Percentiles rank a stretch among this genome's conserved stretches.
These are phyloP conservation scores for Aaosphaeria pasadenensis DNA, from an alignment of 2,329 filamentous ascomycete genomes.

Conservation along the genomic window DNA sequence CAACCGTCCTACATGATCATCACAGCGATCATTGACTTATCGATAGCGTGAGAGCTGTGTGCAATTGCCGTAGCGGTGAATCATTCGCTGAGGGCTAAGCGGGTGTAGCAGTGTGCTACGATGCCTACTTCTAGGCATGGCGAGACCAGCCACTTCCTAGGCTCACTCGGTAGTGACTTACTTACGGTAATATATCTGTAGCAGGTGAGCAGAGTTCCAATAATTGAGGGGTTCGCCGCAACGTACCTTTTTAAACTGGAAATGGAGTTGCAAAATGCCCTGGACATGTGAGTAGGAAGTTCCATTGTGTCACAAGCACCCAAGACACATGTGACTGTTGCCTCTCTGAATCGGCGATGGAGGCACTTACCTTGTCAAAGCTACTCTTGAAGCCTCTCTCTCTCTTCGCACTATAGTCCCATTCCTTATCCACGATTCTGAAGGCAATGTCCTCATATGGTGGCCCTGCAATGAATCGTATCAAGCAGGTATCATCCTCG, in stretches of 20 bases:
- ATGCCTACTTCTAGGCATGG: no score
- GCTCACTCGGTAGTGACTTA: constrained; percentile 11
- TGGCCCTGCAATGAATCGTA: constrained; percentile 90
- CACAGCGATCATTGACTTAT: no score
- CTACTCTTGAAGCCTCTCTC: constrained; percentile 94
- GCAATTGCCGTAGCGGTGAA: no score
- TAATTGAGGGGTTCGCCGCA: neutral
- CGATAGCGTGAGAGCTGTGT: no score
- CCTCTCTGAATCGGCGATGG: neutral
- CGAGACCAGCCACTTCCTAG: no score
- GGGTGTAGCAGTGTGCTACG: no score
- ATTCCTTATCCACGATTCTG: constrained; percentile 95
- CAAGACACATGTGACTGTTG: no score
- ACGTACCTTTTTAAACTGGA: constrained; percentile 97
- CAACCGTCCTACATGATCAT: no score
- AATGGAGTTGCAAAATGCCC: constrained; percentile 94
- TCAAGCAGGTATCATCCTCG: constrained; percentile 94
- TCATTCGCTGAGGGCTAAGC: no score
- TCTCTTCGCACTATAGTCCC: constrained; percentile 96
- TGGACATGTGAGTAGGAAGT: constrained; percentile 42
- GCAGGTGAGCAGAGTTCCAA: constrained; percentile 14
- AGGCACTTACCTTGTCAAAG: constrained; percentile 84
- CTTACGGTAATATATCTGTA: constrained; percentile 49
- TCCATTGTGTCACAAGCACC: no score
- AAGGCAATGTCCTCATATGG: constrained; percentile 98